Percentiles rank a stretch among this genome's conserved stretches.
Evolutionary conservation across 129 eudicot species (phyloP).

Genomic region (Centella asiatica): DNA sequence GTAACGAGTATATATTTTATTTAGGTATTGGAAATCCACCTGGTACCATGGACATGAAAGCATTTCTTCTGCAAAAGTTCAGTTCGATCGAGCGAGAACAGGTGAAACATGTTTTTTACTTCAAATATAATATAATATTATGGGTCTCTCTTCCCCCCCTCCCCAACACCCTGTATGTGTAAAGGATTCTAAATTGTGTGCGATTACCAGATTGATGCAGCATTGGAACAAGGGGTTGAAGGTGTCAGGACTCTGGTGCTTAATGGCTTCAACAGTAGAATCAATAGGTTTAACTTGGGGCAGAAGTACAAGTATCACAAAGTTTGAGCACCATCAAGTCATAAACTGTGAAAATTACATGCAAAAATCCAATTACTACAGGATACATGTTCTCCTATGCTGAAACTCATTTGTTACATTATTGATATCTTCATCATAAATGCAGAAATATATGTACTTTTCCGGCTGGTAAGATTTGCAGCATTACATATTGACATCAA

Average conservation of each 20-base stretch:
- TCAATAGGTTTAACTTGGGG: slow-evolving; percentile 83
- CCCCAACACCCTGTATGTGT: not conserved
- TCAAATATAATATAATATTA: no score
- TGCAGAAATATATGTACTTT: no score
- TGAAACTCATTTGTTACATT: not conserved
- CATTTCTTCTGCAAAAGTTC: slow-evolving; percentile 83
- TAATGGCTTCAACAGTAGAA: slow-evolving; percentile 57
- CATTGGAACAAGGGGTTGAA: slow-evolving; percentile 77
- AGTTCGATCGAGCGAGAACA: slow-evolving; percentile 64
- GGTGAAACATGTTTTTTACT: slow-evolving; percentile 26
- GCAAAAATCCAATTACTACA: not conserved
- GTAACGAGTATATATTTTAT: not conserved
- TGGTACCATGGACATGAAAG: slow-evolving; percentile 94
- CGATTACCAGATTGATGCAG: slow-evolving; percentile 65
- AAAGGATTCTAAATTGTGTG: not conserved
- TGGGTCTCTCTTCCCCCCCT: no score
- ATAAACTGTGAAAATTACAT: not conserved
- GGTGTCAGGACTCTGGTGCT: slow-evolving; percentile 69
- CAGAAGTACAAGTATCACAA: slow-evolving; percentile 92
- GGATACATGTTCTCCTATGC: not conserved
- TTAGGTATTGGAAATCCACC: slow-evolving; percentile 97
- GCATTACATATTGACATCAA: no score
- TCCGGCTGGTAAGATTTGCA: no score
- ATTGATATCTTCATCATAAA: not conserved
- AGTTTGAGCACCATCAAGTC: slow-evolving; percentile 25